Conservation (phyloP, 331 rosid species). For the Acacia concinna region DNA sequence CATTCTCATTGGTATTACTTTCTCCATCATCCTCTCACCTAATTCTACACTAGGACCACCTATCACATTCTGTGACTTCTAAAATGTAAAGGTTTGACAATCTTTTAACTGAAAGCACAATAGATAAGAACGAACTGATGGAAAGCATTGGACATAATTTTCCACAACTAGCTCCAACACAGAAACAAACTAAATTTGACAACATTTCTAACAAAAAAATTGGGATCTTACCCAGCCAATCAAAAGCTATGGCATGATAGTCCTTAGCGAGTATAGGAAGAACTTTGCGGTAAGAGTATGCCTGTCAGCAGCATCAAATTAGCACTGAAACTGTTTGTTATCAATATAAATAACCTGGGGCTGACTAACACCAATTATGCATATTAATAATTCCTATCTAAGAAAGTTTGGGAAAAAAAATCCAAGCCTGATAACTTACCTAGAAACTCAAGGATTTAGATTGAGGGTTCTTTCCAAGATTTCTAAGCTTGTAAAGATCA, state of each 20-base stretch:
- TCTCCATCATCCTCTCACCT: background rate
- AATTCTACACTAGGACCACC: background rate
- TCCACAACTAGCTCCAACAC: background rate
- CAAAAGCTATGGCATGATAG: constrained; percentile 67
- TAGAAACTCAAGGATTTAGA: background rate
- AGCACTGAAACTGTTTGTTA: constrained; percentile 10
- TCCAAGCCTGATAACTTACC: background rate
- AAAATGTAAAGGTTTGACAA: background rate
- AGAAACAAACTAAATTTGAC: background rate
- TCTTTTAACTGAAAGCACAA: background rate
- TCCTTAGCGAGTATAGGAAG: constrained; percentile 69
- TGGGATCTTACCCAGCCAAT: constrained; percentile 73
- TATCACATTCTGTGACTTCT: constrained; percentile 6
- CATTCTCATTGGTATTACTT: background rate
- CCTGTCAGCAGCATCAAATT: constrained; percentile 49
- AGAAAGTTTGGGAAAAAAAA: constrained; percentile 2
- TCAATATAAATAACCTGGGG: background rate
- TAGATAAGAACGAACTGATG: background rate
- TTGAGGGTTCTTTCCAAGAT: background rate
- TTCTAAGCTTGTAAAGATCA: background rate
- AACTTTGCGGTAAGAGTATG: constrained; percentile 87
- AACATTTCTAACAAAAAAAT: constrained; percentile 19
- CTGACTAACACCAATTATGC: background rate
- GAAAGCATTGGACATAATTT: constrained; percentile 16
- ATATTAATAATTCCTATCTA: background rate